Evolutionary conservation across 192 early-diverging fungal genomes (phyloP), one percentile per base, ranked within the genome.

Genomic region (Coemansia nantahalensis): DNA sequence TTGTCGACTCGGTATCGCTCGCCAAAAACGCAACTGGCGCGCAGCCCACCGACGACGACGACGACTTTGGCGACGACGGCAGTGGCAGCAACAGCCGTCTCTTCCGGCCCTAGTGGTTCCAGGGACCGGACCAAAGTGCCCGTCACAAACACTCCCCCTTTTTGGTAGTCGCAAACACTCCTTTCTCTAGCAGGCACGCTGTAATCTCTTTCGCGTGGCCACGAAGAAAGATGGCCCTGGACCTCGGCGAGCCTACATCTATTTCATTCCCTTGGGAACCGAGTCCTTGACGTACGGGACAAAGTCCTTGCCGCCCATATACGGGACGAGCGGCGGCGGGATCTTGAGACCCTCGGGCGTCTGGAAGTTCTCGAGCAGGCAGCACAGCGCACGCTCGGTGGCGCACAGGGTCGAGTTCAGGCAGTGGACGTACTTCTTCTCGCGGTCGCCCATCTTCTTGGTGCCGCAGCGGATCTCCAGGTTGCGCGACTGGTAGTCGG

Each of bases 381-480:
- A 90, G 67, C 95, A 99, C 46, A 99, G 71, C 18, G 97, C 87
- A 26, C 97, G 86, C 56, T 93, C 93, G 32, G 94, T 97, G 38
- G 97, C 97, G 44, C 89, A 92, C 43, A 99, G 79, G 3, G 97
- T 99, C 45, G 93, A 90, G 84, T 99, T 99, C 45, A 99, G 84
- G 70, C 89, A 90, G 73, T 99, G 97, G 23, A 92, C 97, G 55
- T 93, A 99, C 59, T 86, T 90, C 82, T 97, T 98, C 54, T 87
- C 88, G 41, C 84, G 80, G 53, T 96, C 91, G 54, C 89, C 90
- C 82, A 93, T 83, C 84, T 97, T 97, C 82, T 99, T 99, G 45
- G 90, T 84, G 45, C 97, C 97, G 49, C 88, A 90, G 45, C 93
- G 87, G 77, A 99, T 97, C 61, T 98, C 95, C 5, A 99, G 80